Evolutionary conservation across 148 eudicot species (phyloP).

Genomic region (Spergularia marina): DNA sequence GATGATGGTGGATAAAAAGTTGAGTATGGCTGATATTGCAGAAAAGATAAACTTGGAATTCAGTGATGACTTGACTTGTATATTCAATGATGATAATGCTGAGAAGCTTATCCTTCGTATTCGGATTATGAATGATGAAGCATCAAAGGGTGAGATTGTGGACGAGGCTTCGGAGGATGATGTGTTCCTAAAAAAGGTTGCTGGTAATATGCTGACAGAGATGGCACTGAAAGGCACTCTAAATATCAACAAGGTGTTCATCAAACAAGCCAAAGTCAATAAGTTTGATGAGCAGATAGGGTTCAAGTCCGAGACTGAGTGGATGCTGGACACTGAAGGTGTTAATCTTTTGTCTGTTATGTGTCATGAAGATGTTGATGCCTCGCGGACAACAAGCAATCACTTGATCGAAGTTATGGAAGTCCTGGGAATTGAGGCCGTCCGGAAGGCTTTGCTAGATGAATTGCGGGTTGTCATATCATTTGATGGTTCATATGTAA

Average conservation of each 20-base stretch:
- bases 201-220: constrained; percentile 96
- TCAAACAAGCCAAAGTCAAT: constrained; percentile 68
- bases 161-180: constrained; percentile 98
- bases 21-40: constrained; percentile 97
- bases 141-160: constrained; percentile 79
- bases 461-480: constrained; percentile 96
- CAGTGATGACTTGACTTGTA: constrained; percentile 87
- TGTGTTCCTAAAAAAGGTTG: constrained; percentile 90
- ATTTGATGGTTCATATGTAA: constrained; percentile 96
- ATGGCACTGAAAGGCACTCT: constrained; percentile 96
- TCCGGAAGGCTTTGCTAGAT: constrained; percentile 84
- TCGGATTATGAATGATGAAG: constrained; percentile 95
- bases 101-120: constrained; percentile 93
- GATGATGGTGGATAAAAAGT: constrained; percentile 98
- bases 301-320: constrained; percentile 77
- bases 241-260: constrained; percentile 94
- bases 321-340: constrained; percentile 99
- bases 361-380: constrained; percentile 91
- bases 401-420: constrained; percentile 96
- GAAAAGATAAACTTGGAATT: constrained; percentile 92
- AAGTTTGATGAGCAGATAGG: constrained; percentile 84
- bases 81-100: constrained; percentile 94
- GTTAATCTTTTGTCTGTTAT: constrained; percentile 95
- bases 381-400: constrained; percentile 85
- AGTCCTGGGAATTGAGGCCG: constrained; percentile 97